Percentiles rank a stretch among this genome's conserved stretches.
These are phyloP conservation scores for Murraya paniculata DNA, from an alignment of 345 rosid species.

Conservation along the genomic window DNA sequence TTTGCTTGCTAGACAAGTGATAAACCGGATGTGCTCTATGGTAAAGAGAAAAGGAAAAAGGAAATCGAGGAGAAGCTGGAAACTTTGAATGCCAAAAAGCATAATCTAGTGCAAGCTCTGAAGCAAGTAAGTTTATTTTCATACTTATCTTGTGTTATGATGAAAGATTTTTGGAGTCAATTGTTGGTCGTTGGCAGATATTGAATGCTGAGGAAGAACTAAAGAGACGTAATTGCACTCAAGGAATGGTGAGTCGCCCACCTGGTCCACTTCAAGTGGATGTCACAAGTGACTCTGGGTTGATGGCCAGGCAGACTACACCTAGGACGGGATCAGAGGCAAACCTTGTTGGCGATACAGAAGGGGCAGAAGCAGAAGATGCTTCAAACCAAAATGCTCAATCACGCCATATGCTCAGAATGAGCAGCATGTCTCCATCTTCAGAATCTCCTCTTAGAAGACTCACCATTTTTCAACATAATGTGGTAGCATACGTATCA, in stretches of 20 bases:
- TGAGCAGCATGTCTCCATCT: slow-evolving; percentile 81
- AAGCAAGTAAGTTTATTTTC: slow-evolving; percentile 56
- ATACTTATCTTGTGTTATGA: neutral
- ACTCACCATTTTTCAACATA: slow-evolving; percentile 55
- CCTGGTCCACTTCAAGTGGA: slow-evolving; percentile 72
- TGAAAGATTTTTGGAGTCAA: neutral
- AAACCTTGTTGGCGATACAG: slow-evolving; percentile 58
- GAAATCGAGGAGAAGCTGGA: slow-evolving; percentile 72
- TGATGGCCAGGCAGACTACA: slow-evolving; percentile 48
- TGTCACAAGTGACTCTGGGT: slow-evolving; percentile 59
- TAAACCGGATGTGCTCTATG: slow-evolving; percentile 32
- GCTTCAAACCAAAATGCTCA: slow-evolving; percentile 49
- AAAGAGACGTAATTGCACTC: slow-evolving; percentile 55
- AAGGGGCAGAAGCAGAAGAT: slow-evolving; percentile 74
- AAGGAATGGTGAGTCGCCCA: slow-evolving; percentile 50
- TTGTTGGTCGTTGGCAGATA: slow-evolving; percentile 41
- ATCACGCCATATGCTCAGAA: slow-evolving; percentile 54
- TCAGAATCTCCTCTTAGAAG: slow-evolving; percentile 83
- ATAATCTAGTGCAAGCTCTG: slow-evolving; percentile 79
- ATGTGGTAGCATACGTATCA: slow-evolving; percentile 36
- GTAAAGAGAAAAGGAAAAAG: slow-evolving; percentile 52
- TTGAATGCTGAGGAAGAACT: slow-evolving; percentile 87
- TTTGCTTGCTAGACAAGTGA: slow-evolving; percentile 32
- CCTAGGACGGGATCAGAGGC: slow-evolving; percentile 60
- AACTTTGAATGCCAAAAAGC: slow-evolving; percentile 79